Base-by-base conservation (phyloP, 495 filamentous ascomycete genomes). In the Chaetomidium leptoderma region DNA sequence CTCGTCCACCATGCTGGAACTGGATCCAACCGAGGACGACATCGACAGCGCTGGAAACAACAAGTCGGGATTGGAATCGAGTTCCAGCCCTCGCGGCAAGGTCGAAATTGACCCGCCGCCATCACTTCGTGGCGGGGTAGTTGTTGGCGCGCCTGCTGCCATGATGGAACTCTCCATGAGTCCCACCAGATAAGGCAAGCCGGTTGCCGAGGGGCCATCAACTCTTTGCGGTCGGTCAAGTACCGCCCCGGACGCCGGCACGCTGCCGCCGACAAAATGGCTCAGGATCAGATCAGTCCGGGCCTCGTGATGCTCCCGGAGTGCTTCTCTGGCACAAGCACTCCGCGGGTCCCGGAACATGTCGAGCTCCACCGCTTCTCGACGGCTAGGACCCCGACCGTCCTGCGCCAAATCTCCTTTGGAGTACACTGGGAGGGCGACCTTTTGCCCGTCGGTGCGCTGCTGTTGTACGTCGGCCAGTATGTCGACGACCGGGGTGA, bases 401-500 rank as follows among this genome's bases (percentile, higher is more conserved):
- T 14, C 29, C 13, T 19, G 50, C 0, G 44, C 9, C 24, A 53
- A 35, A 13, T 49, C 44, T 17, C 6, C n/a, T 5, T 9, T 17
- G 23, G 30, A 35, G 36, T 55, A 54, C 9, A 13, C 30, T 2
- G 50, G 50, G 2, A 60, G 50, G 0, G 44, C 5, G 8, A 55
- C 44, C 13, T 43, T 44, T 26, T 60, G 32, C 1, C 26, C 42
- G 8, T 10, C 11, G 9, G 32, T 43, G 26, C 40, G 26, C 1
- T 50, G 48, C 11, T 59, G 40, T 17, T 26, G 1, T 9, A 59
- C 32, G 23, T 58, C 62, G 10, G 26, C 43, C 33, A 64, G 19
- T 1, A 64, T 54, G 39, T 63, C 61, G 17, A 64, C 51, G 17
- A 64, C 48, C 0, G 54, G 58, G 30, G 62, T 61, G 23, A 61